phyloP scores from a whole-genome alignment of 1,284 basidiomycete genomes.

The Cryptococcus amylolentus region DNA sequence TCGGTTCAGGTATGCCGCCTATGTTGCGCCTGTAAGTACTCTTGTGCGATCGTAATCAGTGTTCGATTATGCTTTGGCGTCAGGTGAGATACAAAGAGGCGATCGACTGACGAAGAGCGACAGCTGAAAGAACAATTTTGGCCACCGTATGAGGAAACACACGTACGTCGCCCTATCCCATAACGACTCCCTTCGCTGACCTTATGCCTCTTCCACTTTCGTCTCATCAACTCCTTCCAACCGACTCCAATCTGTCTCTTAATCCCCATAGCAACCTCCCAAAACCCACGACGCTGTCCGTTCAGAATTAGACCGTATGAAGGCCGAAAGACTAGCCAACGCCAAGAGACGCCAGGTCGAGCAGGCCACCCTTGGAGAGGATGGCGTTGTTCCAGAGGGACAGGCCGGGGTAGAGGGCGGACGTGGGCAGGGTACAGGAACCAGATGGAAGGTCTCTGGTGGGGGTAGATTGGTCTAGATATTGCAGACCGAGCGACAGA shows the following conservation, averaged over 20 bases:
- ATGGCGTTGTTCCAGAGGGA: no score
- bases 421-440: no score
- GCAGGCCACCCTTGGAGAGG: no score
- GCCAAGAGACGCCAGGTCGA: no score
- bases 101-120: slow-evolving; percentile 10
- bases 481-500: no score
- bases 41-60: background rate
- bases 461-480: no score
- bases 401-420: no score
- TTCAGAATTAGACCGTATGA: slow-evolving; percentile 32
- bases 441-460: no score
- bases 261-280: slow-evolving; percentile 32
- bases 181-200: background rate
- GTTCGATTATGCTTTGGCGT: slow-evolving; percentile 4
- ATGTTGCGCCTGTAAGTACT: background rate
- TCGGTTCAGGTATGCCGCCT: slow-evolving; percentile 2
- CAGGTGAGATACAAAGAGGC: background rate
- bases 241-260: no score
- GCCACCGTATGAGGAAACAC: slow-evolving; percentile 44
- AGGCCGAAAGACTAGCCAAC: slow-evolving; percentile 27
- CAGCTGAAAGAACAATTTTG: slow-evolving; percentile 43
- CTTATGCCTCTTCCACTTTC: background rate
- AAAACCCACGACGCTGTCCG: slow-evolving; percentile 31
- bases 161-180: slow-evolving; percentile 25
- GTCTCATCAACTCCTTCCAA: background rate